Evolutionary conservation across 192 early-diverging fungal genomes (phyloP), one percentile per base, ranked within the genome.

Genomic region (Coemansia sp.): DNA sequence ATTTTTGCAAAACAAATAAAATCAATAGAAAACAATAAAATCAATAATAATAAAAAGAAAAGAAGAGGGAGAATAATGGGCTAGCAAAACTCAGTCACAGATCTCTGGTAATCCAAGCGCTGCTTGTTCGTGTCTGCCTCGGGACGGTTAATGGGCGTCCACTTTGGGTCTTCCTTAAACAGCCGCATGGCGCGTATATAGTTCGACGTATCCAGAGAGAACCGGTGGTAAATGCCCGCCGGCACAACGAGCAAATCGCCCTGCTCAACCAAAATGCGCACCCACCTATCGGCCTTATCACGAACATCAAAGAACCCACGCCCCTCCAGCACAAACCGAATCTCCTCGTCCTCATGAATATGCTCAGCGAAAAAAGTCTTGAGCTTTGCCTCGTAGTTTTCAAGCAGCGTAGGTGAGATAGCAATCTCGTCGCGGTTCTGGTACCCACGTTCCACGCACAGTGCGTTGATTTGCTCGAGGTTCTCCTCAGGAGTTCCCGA

Each of bases 331-430:
- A 96, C 88, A 69, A 82, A 97, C 24, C 97, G 88, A 65, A 98
- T 98, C 76, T 98, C 95, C 83, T 99, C 97, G 64, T 96, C 96
- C 60, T 95, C 94, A 75, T 97, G 95, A 57, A 96, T 83, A 72
- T 98, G 94, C 86, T 96, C 96, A 25, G 86, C 83, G 71, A 93
- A 97, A 66, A 98, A 98, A 9, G 73, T 90, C 83, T 95, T 94
- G 63, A 99, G 85, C 76, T 94, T 97, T 27, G 85, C 88, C 55
- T 97, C 95, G 73, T 97, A 99, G 65, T 89, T 87, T 41, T 90
- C 90, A 49, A 98, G 82, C 54, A 81, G 87, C 15, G 87, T 85
- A 41, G 86, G 88, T 56, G 92, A 91, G 52, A 96, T 91, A 39
- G 80, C 83, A 60, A 98, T 92, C 89, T 87, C 78, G 74, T 98